Conservation (phyloP, 2,329 filamentous ascomycete species). For the Penicillium sp. region DNA sequence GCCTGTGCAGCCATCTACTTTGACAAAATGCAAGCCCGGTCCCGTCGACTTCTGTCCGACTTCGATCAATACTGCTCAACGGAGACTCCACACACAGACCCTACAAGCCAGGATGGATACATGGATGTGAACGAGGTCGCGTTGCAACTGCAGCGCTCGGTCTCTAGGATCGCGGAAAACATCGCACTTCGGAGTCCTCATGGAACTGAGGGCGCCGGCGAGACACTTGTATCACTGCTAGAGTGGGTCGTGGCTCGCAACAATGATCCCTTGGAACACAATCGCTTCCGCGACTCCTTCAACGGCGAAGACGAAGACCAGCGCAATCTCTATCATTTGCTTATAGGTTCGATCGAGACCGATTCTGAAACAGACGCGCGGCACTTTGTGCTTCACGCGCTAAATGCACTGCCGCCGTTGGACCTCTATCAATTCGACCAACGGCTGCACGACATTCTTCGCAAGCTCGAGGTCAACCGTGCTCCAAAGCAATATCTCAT, state of each 20-base stretch:
- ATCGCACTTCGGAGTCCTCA: constrained; percentile 36
- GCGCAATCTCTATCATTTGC: constrained; percentile 44
- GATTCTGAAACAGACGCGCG: constrained; percentile 27
- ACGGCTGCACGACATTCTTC: constrained; percentile 34
- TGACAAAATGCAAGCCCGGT: constrained; percentile 43
- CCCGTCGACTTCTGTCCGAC: constrained; percentile 35
- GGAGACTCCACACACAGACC: constrained; percentile 27
- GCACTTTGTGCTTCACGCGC: constrained; percentile 42
- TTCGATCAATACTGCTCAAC: constrained; percentile 44
- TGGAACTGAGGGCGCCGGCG: constrained; percentile 39
- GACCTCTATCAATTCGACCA: constrained; percentile 32
- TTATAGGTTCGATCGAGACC: constrained; percentile 38
- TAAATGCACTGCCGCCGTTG: constrained; percentile 35
- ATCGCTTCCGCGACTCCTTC: constrained; percentile 33
- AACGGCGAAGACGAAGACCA: constrained; percentile 42
- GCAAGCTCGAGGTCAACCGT: constrained; percentile 48
- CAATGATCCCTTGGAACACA: constrained; percentile 41
- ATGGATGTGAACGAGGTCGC: constrained; percentile 35
- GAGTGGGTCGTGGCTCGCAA: constrained; percentile 41
- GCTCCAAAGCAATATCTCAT: constrained; percentile 39
- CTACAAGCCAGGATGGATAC: constrained; percentile 13
- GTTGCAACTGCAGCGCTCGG: constrained; percentile 30
- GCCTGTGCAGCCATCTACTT: constrained; percentile 47
- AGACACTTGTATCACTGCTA: constrained; percentile 40
- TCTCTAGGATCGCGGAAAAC: constrained; percentile 35